phyloP scores from a whole-genome alignment of 1,139 yeast species.

The Hemisphaericaspora xylanilytica region DNA sequence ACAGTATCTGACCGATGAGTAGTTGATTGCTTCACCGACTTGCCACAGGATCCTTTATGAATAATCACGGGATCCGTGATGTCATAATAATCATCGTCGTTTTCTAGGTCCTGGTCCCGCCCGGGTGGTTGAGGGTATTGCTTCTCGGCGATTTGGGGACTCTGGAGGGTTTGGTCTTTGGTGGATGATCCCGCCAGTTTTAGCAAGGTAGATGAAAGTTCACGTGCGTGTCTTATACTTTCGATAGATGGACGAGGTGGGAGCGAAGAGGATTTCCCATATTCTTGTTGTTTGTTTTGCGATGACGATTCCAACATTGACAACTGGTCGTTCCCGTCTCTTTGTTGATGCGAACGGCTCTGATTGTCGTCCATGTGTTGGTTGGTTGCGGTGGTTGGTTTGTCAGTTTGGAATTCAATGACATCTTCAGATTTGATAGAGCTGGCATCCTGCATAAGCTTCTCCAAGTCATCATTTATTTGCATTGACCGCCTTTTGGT shows the following conservation, averaged over 20 bases:
- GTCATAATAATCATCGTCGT: constrained; percentile 40
- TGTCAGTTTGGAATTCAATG: constrained; percentile 3
- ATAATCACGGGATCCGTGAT: constrained; percentile 38
- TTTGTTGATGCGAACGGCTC: not conserved
- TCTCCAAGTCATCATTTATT: constrained; percentile 40
- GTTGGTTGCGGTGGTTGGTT: not conserved
- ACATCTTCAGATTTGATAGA: constrained; percentile 14
- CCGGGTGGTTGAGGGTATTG: not conserved
- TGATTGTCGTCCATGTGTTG: not conserved
- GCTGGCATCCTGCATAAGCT: constrained; percentile 40
- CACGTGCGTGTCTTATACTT: constrained; percentile 30
- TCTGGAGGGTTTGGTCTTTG: constrained; percentile 13
- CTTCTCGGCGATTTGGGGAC: constrained; percentile 2
- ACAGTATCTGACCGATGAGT: constrained; percentile 16
- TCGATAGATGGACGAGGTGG: constrained; percentile 43
- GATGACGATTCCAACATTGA: not conserved
- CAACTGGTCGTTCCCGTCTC: constrained; percentile 1
- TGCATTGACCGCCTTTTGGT: constrained; percentile 19
- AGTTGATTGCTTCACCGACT: constrained; percentile 38
- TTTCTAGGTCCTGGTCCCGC: constrained; percentile 10
- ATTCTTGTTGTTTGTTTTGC: no score
- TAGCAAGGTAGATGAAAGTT: constrained; percentile 21
- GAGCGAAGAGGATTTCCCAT: constrained; percentile 11
- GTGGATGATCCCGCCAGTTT: constrained; percentile 5
- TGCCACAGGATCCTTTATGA: constrained; percentile 30